Base-by-base conservation (phyloP, 75 land plant species). In the Adiantum capillusveneris region DNA sequence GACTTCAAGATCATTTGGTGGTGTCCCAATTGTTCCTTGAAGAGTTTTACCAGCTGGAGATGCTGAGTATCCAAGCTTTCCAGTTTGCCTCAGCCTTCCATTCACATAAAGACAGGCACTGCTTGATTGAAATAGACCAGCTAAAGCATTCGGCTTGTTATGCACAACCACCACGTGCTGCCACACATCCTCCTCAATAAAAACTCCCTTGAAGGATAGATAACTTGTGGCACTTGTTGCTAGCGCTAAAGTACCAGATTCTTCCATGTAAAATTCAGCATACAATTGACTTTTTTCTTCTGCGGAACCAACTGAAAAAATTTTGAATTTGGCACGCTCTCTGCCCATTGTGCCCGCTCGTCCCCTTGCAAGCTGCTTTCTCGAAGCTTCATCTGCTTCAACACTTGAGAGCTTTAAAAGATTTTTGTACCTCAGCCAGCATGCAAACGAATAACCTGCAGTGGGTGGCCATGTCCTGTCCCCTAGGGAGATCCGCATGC, bases 401-500 rank as follows among this genome's bases (percentile, higher is more conserved):
- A 72, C 77, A 21, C 55, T 60, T 56, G 34, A 59, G 43, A 65
- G 68, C 25, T 65, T 31, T 29, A 65, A 65, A 44, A 94, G 70
- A 57, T 78, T 80, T 36, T 55, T 76, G 71, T 68, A 75, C 58
- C 81, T 83, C 53, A 95, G 79, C 99, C 99, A 95, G 54, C 96
- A 95, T n/a, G 76, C 81, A 84, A 95, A 95, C 14, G 97, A 86
- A 69, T 90, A 90, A 17, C 99, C 99, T 66, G 88, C 86, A 64
- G 87, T 88, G 26, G 97, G 99, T 52, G 99, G 99, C 99, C 99
- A 95, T 51, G 86, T 78, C 66, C 99, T 77, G 53, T 90, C 98
- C 18, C 97, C 97, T 26, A 95, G 52, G 44, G 97, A 79, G 34
- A 90, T 84, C 62, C 78, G 97, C 52, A 95, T 53, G 60, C 79